These are phyloP conservation scores for Prunus yedoensis DNA, from an alignment of 331 rosid genomes.

Conservation along the genomic window DNA sequence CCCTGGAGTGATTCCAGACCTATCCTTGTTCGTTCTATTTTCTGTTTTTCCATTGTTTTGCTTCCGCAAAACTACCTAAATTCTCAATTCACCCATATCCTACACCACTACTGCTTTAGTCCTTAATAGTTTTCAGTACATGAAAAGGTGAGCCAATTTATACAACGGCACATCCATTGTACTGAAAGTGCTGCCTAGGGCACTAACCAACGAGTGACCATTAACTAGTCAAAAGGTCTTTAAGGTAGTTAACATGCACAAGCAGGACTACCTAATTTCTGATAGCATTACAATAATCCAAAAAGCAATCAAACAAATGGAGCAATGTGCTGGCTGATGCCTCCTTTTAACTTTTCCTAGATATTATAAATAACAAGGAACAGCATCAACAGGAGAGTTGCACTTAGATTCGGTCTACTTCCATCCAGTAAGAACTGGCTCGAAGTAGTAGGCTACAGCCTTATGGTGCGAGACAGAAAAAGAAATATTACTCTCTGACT, in stretches of 20 bases:
- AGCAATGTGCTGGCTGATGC: background rate
- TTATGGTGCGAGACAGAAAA: background rate
- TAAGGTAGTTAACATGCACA: background rate
- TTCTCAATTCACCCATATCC: too few species aligned
- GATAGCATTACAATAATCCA: background rate
- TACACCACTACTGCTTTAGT: too few species aligned
- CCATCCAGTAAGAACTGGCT: background rate
- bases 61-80: too few species aligned
- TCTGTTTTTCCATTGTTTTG: too few species aligned
- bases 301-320: background rate
- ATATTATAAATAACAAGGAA: background rate
- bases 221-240: background rate
- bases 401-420: background rate
- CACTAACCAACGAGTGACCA: background rate
- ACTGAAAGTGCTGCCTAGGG: background rate
- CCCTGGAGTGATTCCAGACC: too few species aligned
- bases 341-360: background rate
- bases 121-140: background rate
- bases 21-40: too few species aligned
- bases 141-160: background rate
- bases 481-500: background rate
- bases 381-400: background rate
- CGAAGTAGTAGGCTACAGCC: too few species aligned
- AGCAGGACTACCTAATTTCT: background rate
- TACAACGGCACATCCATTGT: background rate